These are phyloP conservation scores for Raddia guianensis DNA, from an alignment of 176 grass and related monocot species.

Conservation along the genomic window DNA sequence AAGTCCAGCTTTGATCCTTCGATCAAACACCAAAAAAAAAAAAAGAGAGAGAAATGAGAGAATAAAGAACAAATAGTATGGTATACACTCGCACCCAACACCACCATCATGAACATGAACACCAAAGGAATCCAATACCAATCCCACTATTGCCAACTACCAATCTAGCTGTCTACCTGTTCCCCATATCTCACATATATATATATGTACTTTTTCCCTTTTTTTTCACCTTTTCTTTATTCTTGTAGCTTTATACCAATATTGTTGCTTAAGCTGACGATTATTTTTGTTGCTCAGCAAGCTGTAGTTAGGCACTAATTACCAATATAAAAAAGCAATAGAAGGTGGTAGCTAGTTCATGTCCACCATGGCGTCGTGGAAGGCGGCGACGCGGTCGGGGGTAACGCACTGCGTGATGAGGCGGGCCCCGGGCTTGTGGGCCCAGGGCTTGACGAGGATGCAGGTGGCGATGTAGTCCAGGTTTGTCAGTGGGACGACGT, in stretches of 20 bases:
- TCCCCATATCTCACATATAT: constrained; percentile 26
- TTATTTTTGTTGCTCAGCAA: neutral
- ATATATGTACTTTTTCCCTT: constrained; percentile 12
- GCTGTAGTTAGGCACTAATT: constrained; percentile 14
- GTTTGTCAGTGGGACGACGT: constrained; percentile 88
- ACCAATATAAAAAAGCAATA: neutral
- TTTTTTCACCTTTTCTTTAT: neutral
- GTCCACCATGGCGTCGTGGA: constrained; percentile 76
- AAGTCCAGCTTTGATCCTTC: constrained; percentile 38
- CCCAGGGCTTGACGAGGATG: constrained; percentile 87
- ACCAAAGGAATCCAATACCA: constrained; percentile 53
- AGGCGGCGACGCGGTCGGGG: constrained; percentile 54
- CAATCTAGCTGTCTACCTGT: constrained; percentile 39
- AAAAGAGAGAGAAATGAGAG: constrained; percentile 25
- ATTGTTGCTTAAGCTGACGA: neutral
- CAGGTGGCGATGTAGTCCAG: constrained; percentile 95
- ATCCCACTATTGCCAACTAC: constrained; percentile 37
- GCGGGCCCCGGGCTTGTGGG: constrained; percentile 73
- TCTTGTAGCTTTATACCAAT: neutral
- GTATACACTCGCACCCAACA: constrained; percentile 29
- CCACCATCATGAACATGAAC: constrained; percentile 3
- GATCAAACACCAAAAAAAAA: constrained; percentile 17
- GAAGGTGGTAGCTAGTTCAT: constrained; percentile 32
- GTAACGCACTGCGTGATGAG: constrained; percentile 91
- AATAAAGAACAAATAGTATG: constrained; percentile 6